A percentile compares a stretch with the other conserved stretches of the same genome.
Evolutionary conservation across 148 eudicot genomes (phyloP).

Genomic region (Gaultheria prostrata): DNA sequence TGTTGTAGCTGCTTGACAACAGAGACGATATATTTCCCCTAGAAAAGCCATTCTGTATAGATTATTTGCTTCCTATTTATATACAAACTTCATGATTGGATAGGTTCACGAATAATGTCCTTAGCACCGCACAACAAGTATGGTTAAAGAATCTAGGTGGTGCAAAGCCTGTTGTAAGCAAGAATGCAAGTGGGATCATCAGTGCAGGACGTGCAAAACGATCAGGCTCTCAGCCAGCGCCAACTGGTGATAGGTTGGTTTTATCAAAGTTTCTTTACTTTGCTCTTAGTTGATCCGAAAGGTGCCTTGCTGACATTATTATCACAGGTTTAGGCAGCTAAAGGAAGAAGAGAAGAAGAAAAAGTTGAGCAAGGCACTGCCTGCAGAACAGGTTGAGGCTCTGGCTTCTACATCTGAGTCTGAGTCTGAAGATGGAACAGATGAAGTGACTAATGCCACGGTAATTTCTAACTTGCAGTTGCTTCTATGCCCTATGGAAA

Average conservation of each 20-base stretch:
- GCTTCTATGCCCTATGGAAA: not conserved
- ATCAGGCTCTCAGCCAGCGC: constrained; percentile 48
- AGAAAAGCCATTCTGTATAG: not conserved
- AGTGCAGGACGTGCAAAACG: constrained; percentile 94
- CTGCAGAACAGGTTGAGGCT: constrained; percentile 42
- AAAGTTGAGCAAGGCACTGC: constrained; percentile 48
- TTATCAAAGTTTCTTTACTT: constrained; percentile 2
- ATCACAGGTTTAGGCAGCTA: constrained; percentile 57
- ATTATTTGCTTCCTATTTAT: constrained; percentile 1
- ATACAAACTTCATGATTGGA: constrained; percentile 6
- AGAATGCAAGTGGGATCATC: constrained; percentile 76
- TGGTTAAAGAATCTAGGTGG: constrained; percentile 90
- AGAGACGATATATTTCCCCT: not conserved
- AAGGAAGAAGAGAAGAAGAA: constrained; percentile 63
- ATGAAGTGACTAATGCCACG: constrained; percentile 52
- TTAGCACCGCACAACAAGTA: constrained; percentile 97
- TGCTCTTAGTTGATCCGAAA: constrained; percentile 8
- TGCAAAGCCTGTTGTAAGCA: constrained; percentile 77
- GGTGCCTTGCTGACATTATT: constrained; percentile 19
- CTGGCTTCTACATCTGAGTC: constrained; percentile 49
- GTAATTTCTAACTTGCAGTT: constrained; percentile 33
- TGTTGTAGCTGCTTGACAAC: not conserved
- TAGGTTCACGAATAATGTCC: constrained; percentile 95
- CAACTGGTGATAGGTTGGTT: constrained; percentile 73
- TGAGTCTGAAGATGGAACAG: constrained; percentile 47